Conservation (phyloP, 306 rosid genomes). For the Inga oerstediana region DNA sequence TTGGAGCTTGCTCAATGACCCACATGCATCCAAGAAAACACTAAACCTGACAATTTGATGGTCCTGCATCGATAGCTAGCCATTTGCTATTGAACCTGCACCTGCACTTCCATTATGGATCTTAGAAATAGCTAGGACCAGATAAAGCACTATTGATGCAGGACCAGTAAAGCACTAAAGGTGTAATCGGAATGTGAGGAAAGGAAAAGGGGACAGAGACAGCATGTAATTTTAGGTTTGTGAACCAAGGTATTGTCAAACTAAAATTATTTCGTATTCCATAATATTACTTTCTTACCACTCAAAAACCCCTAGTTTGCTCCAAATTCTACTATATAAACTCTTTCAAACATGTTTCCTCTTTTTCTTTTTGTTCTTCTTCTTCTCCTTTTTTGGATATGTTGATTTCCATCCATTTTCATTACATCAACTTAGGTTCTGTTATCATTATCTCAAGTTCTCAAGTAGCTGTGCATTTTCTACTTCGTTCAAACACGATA, state of each 20-base stretch:
- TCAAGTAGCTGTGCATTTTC: not conserved
- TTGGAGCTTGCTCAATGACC: not conserved
- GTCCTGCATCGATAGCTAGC: not conserved
- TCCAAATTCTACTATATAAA: not conserved
- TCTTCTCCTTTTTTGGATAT: not conserved
- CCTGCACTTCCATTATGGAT: not conserved
- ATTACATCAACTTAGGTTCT: not conserved
- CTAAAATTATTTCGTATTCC: not conserved
- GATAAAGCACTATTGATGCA: not conserved
- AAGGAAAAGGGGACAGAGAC: not conserved
- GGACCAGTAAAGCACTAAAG: not conserved
- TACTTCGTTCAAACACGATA: not conserved
- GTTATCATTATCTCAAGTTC: not conserved
- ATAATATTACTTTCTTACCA: not conserved
- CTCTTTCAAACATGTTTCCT: not conserved
- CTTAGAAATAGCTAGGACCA: not conserved
- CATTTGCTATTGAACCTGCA: not conserved
- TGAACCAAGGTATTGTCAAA: not conserved
- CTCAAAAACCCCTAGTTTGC: not conserved
- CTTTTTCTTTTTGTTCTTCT: not conserved
- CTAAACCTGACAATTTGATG: not conserved
- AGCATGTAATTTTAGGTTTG: not conserved
- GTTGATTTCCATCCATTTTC: not conserved
- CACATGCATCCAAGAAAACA: not conserved
- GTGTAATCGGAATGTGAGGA: not conserved